phyloP scores from a whole-genome alignment of 73 alveolate genomes.

The Symbiodinium natans region DNA sequence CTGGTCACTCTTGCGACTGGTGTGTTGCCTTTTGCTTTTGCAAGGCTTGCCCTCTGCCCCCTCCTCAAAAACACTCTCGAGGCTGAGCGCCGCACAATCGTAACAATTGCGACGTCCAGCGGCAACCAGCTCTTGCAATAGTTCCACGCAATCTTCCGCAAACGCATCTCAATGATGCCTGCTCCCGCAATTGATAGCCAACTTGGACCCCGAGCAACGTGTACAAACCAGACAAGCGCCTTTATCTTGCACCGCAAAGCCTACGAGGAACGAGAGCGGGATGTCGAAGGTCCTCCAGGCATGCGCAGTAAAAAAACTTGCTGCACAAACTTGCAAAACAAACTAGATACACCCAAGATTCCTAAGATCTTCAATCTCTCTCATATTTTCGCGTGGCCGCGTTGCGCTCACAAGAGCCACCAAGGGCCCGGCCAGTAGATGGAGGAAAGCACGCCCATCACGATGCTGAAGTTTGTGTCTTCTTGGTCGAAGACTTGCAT shows the following conservation, averaged over 20 bases:
- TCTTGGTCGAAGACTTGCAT: constrained; percentile 70
- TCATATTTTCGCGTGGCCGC: not conserved
- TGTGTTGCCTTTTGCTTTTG: too few species aligned
- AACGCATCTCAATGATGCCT: constrained; percentile 83
- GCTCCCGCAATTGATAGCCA: not conserved
- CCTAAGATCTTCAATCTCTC: too few species aligned
- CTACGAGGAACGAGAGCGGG: constrained; percentile 79
- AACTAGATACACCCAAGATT: too few species aligned
- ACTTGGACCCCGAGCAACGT: too few species aligned
- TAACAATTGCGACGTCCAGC: constrained; percentile 48
- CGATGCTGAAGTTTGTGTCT: constrained; percentile 18
- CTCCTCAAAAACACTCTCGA: too few species aligned
- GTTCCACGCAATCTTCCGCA: constrained; percentile 79
- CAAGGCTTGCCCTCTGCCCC: too few species aligned
- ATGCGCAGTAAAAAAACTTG: too few species aligned
- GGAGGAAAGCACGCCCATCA: constrained; percentile 71
- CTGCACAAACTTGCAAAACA: too few species aligned
- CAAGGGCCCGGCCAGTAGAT: too few species aligned
- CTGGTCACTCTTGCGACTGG: too few species aligned
- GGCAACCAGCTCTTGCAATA: constrained; percentile 55
- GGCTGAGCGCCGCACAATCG: constrained; percentile 33
- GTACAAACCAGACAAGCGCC: too few species aligned
- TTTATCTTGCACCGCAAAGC: constrained; percentile 77
- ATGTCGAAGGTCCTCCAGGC: constrained; percentile 80
- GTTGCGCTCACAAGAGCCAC: too few species aligned